These are phyloP conservation scores for Starmerella apis DNA, from an alignment of 805 yeast species.

Conservation along the genomic window DNA sequence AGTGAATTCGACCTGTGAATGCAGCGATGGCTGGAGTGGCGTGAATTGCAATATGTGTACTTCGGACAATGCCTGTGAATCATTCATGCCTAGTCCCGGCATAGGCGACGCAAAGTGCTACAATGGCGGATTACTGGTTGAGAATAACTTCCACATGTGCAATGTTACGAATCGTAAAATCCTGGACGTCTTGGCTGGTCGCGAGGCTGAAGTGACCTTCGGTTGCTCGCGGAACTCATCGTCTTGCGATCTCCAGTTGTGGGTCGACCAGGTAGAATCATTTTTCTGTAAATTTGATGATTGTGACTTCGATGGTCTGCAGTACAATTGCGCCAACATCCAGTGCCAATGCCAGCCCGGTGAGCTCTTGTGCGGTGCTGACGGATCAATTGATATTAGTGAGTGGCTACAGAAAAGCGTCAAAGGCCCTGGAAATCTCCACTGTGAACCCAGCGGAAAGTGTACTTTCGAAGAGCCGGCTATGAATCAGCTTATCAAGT, in stretches of 20 bases:
- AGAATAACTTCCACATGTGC: slow-evolving; percentile 79
- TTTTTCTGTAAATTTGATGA: slow-evolving; percentile 73
- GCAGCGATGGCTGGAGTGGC: slow-evolving; percentile 85
- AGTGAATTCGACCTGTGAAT: slow-evolving; percentile 48
- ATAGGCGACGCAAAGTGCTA: slow-evolving; percentile 77
- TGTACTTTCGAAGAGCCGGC: slow-evolving; percentile 90
- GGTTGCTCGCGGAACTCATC: slow-evolving; percentile 61
- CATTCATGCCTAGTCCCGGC: slow-evolving; percentile 63
- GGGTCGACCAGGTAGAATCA: slow-evolving; percentile 86
- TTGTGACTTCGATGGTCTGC: slow-evolving; percentile 62
- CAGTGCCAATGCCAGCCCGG: slow-evolving; percentile 88
- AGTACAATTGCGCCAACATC: slow-evolving; percentile 65
- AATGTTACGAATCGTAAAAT: slow-evolving; percentile 84
- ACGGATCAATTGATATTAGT: slow-evolving; percentile 87
- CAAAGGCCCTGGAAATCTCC: slow-evolving; percentile 84
- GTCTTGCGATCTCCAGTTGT: slow-evolving; percentile 81
- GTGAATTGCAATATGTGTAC: slow-evolving; percentile 83
- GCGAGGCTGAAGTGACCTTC: slow-evolving; percentile 84
- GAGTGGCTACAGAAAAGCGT: slow-evolving; percentile 87
- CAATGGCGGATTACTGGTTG: slow-evolving; percentile 70
- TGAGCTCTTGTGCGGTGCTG: slow-evolving; percentile 85
- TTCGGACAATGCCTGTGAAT: slow-evolving; percentile 63
- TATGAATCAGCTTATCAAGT: slow-evolving; percentile 81
- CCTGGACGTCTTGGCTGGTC: slow-evolving; percentile 64
- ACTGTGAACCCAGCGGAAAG: slow-evolving; percentile 53